Evolutionary conservation across 495 filamentous ascomycete genomes (phyloP).

Genomic region (Clohesyomyces aquaticus): DNA sequence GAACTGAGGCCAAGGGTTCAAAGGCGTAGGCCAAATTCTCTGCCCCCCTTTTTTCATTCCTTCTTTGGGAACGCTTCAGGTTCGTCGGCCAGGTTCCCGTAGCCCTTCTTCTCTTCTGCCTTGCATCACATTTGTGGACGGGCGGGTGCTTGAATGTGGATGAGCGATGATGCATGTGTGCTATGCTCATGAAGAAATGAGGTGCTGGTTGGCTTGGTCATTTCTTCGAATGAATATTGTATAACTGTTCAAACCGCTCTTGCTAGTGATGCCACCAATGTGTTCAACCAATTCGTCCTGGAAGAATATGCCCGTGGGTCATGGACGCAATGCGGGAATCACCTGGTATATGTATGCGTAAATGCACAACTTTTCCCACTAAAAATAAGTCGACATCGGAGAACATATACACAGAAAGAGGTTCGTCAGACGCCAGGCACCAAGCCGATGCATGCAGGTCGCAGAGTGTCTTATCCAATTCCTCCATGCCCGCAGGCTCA

Average conservation of each 20-base stretch:
- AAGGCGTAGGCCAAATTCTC: constrained; percentile 41
- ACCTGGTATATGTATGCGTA: too few relatives aligned
- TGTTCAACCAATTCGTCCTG: too few relatives aligned
- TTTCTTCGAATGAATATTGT: constrained; percentile 1
- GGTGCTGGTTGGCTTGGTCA: neutral
- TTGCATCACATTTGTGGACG: neutral
- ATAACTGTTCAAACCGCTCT: neutral
- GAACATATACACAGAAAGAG: neutral
- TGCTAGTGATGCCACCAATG: neutral
- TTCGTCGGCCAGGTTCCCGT: constrained; percentile 6
- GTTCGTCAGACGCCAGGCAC: neutral
- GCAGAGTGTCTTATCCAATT: neutral
- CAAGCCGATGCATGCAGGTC: neutral
- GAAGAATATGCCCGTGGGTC: too few relatives aligned
- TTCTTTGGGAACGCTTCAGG: neutral
- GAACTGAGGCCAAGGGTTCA: constrained; percentile 23
- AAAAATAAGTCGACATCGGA: neutral
- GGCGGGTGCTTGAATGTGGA: neutral
- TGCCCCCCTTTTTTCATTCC: neutral
- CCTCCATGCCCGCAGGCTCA: neutral
- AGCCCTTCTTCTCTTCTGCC: neutral
- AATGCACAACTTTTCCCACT: too few relatives aligned
- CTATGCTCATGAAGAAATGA: constrained; percentile 2
- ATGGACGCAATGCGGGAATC: too few relatives aligned
- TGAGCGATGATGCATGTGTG: neutral